These are phyloP conservation scores for Lipomyces yamadae DNA, from an alignment of 805 yeast genomes.

Conservation along the genomic window DNA sequence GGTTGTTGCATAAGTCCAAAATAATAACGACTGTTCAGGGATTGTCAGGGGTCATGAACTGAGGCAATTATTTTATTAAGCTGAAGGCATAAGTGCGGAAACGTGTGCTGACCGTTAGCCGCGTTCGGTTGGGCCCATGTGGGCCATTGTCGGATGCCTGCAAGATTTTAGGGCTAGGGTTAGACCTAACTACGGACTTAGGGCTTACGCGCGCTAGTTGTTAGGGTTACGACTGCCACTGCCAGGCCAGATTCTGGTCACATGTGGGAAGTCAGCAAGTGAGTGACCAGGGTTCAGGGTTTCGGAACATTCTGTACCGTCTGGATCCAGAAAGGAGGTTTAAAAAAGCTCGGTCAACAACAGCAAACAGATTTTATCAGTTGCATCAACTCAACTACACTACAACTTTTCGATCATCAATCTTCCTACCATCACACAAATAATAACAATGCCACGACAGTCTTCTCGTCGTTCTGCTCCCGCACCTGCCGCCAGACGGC, in stretches of 20 bases:
- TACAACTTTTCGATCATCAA: not conserved
- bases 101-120: no score
- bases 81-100: no score
- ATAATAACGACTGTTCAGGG: no score
- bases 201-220: not conserved
- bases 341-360: not conserved
- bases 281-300: not conserved
- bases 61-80: no score
- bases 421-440: not conserved
- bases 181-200: not conserved
- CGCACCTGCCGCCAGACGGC: constrained; percentile 52
- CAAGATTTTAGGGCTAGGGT: not conserved
- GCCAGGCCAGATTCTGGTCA: not conserved
- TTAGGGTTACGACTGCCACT: not conserved
- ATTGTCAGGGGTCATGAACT: no score
- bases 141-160: not conserved
- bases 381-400: not conserved
- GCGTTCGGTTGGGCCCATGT: no score
- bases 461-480: constrained; percentile 46
- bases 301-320: constrained; percentile 5
- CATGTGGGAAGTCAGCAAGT: not conserved
- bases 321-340: no score
- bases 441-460: constrained; percentile 37
- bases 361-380: not conserved
- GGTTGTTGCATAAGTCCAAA: no score